Conservation (phyloP, 1,139 yeast genomes). For the Meyerozyma carpophila region DNA sequence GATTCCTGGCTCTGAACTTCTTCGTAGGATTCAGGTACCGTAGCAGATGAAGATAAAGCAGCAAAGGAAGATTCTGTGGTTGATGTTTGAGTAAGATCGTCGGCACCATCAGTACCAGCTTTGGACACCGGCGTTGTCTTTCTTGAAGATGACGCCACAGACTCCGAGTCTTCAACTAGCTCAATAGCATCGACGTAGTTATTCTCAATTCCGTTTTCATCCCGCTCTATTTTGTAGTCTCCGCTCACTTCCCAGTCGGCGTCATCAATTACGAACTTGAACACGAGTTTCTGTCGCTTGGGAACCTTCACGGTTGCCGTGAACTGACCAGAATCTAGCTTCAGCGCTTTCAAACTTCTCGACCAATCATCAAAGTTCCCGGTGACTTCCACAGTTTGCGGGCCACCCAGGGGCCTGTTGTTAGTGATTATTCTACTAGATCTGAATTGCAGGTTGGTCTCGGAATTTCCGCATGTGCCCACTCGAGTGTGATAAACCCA, state of each 20-base stretch:
- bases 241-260: slow-evolving; percentile 27
- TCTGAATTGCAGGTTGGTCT: background rate
- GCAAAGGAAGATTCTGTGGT: slow-evolving; percentile 38
- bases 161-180: slow-evolving; percentile 10
- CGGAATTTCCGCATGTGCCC: background rate
- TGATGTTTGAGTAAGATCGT: slow-evolving; percentile 20
- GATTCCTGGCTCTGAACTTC: slow-evolving; percentile 8
- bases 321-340: slow-evolving; percentile 10
- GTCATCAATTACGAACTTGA: slow-evolving; percentile 34
- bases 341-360: slow-evolving; percentile 13
- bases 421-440: background rate
- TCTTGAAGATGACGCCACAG: background rate
- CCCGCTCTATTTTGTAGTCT: slow-evolving; percentile 22
- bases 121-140: background rate
- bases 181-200: slow-evolving; percentile 28
- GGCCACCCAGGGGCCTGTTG: background rate
- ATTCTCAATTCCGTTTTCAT: slow-evolving; percentile 35
- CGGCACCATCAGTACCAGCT: slow-evolving; percentile 6
- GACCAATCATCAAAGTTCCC: slow-evolving; percentile 43
- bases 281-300: slow-evolving; percentile 19
- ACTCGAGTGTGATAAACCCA: background rate
- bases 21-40: slow-evolving; percentile 16
- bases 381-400: slow-evolving; percentile 28
- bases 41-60: slow-evolving; percentile 30
- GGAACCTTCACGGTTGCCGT: slow-evolving; percentile 15